Evolutionary conservation across 2,329 filamentous ascomycete genomes (phyloP).

Genomic region (Lasiodiplodia hormozganensis): DNA sequence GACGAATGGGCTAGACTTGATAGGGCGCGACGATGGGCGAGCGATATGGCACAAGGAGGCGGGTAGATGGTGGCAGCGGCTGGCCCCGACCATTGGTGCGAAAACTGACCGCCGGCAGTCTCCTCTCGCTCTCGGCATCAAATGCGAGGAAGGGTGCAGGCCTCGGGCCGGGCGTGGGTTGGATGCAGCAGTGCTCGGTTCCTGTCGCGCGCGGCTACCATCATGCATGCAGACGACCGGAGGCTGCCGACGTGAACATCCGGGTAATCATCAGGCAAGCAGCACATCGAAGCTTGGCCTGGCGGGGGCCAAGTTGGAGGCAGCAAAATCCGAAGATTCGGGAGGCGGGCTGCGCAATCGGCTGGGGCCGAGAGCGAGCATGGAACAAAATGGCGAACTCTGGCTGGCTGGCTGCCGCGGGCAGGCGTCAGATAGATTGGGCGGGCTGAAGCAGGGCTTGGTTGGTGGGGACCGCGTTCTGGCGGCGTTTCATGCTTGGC

Average conservation of each 20-base stretch:
- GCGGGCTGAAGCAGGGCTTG: background rate
- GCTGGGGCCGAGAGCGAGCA: background rate
- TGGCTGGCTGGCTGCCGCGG: constrained; percentile 5
- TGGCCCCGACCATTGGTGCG: constrained; percentile 18
- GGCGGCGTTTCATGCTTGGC: constrained; percentile 14
- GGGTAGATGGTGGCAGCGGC: background rate
- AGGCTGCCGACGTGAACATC: background rate
- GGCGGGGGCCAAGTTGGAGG: background rate
- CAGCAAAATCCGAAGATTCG: background rate
- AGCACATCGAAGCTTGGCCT: constrained; percentile 5
- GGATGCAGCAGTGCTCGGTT: background rate
- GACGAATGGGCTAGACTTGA: constrained; percentile 18
- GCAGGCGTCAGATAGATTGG: constrained; percentile 1
- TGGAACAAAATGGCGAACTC: background rate
- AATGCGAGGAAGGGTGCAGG: background rate
- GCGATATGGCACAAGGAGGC: background rate
- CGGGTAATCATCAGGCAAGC: constrained; percentile 2
- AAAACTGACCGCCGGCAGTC: constrained; percentile 9
- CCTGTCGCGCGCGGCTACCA: constrained; percentile 16
- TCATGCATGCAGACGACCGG: background rate
- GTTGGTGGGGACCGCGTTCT: constrained; percentile 11
- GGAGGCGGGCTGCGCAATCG: constrained; percentile 10
- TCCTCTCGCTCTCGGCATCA: background rate
- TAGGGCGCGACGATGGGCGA: background rate
- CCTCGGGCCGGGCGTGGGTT: background rate